Evolutionary conservation across 768 basidiomycete species (phyloP), one percentile per base, ranked within the genome.

Genomic region (Phallus indusiatus): DNA sequence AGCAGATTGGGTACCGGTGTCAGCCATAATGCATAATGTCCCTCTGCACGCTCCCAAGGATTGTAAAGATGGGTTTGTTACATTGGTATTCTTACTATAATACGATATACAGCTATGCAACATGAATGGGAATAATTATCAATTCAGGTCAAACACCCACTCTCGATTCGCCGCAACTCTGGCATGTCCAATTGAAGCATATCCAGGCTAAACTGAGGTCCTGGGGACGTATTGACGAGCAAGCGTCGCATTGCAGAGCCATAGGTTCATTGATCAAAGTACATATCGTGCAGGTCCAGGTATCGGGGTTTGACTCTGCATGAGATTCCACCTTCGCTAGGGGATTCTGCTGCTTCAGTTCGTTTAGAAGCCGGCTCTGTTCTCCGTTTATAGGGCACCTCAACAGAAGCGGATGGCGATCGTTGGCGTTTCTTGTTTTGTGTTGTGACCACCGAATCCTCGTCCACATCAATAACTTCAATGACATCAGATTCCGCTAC

Each of bases 151-250:
- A 14, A 18, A 33, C 36, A 18, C 36, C 34, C 70, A 72, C 22
- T 63, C 65, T 9, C 65, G 68, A 69, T 90, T 90, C 54, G 91
- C 89, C 89, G 67, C 90, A 94, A 56, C 76, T 78, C 16, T 71
- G 70, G 73, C 92, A 94, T 52, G 82, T 84, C 89, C 87, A 93
- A 20, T 74, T 71, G 11, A 74, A 68, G 66, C 89, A 92, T 20
- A 73, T 73, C 89, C 90, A 93, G 2, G 79, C 81, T 46, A 67
- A 68, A 49, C 64, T 61, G 60, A 64, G 57, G 68, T 73, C 64
- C 53, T 61, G 64, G 5, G 80, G 77, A 53, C 74, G 69, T 42
- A 72, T 61, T 8, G 73, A 60, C 17, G 71, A 64, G 63, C 90
- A 92, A 5, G 81, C 86, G 12, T 77, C 76, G 64, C 90, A 93